Conservation (phyloP, 176 grass and related monocot genomes). For the Rhipidocladum racemiflorum region DNA sequence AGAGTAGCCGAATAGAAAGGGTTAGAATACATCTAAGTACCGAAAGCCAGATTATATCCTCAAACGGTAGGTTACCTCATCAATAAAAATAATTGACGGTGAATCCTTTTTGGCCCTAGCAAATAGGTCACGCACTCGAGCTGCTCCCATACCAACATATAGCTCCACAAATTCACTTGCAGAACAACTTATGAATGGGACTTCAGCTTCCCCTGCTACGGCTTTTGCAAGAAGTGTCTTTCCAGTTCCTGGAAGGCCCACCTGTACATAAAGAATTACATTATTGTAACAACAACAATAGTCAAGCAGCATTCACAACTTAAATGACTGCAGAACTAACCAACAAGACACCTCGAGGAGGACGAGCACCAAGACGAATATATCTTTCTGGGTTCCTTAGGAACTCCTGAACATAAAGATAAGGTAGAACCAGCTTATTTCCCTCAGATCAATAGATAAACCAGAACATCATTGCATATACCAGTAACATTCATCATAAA, state of each 20-base stretch:
- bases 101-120: conserved; percentile 92
- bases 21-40: conserved; percentile 27
- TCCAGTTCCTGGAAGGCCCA: conserved; percentile 96
- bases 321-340: conserved; percentile 49
- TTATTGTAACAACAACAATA: conserved; percentile 7
- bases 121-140: conserved; percentile 95
- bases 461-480: conserved; percentile 12
- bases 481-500: conserved; percentile 7
- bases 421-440: conserved; percentile 36
- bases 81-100: conserved; percentile 96
- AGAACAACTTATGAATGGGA: conserved; percentile 99
- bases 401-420: conserved; percentile 66
- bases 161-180: conserved; percentile 99
- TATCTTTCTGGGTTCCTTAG: conserved; percentile 95
- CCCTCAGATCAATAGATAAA: conserved; percentile 34
- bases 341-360: conserved; percentile 98
- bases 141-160: conserved; percentile 99
- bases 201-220: conserved; percentile 97
- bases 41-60: conserved; percentile 15
- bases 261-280: conserved; percentile 52
- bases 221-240: conserved; percentile 99
- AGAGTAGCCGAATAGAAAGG: background rate
- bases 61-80: conserved; percentile 64
- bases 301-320: background rate
- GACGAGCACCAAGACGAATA: conserved; percentile 88